These are phyloP conservation scores for Xylaria bambusicola DNA, from an alignment of 495 filamentous ascomycete genomes.

Conservation along the genomic window DNA sequence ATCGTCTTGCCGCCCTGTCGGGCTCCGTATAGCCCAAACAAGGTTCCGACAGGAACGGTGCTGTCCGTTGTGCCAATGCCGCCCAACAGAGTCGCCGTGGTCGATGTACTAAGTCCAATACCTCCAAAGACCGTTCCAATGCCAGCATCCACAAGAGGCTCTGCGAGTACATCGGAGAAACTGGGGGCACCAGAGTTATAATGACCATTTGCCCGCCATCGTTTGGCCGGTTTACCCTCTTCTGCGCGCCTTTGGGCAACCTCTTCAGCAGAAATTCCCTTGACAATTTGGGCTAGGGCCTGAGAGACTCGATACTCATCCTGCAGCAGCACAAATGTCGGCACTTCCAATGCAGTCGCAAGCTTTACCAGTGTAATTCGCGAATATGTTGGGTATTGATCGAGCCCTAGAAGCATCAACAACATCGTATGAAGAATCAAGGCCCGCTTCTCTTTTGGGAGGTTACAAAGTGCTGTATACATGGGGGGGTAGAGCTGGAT, in stretches of 20 bases:
- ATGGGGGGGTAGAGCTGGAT: constrained; percentile 47
- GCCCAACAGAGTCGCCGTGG: constrained; percentile 78
- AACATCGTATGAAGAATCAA: constrained; percentile 62
- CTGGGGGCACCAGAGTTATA: constrained; percentile 67
- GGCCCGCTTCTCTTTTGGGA: constrained; percentile 47
- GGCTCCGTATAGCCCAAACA: constrained; percentile 89
- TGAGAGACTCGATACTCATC: constrained; percentile 76
- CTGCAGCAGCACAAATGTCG: constrained; percentile 62
- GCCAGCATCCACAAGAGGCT: constrained; percentile 78
- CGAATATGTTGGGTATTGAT: constrained; percentile 76
- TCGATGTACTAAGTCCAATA: constrained; percentile 66
- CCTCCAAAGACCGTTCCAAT: constrained; percentile 82
- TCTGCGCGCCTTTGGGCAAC: constrained; percentile 68
- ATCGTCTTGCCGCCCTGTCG: constrained; percentile 84
- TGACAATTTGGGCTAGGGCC: constrained; percentile 70
- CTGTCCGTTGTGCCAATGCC: constrained; percentile 66
- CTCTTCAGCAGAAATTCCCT: constrained; percentile 68
- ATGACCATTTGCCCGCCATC: constrained; percentile 80
- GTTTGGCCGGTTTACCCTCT: constrained; percentile 62
- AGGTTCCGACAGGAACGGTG: constrained; percentile 71
- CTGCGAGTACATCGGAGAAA: constrained; percentile 74
- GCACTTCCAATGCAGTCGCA: constrained; percentile 66
- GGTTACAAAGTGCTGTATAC: constrained; percentile 41
- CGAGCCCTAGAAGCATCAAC: constrained; percentile 74
- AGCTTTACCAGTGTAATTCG: constrained; percentile 72